phyloP scores from a whole-genome alignment of 768 basidiomycete species.

The Lactarius evosmus region DNA sequence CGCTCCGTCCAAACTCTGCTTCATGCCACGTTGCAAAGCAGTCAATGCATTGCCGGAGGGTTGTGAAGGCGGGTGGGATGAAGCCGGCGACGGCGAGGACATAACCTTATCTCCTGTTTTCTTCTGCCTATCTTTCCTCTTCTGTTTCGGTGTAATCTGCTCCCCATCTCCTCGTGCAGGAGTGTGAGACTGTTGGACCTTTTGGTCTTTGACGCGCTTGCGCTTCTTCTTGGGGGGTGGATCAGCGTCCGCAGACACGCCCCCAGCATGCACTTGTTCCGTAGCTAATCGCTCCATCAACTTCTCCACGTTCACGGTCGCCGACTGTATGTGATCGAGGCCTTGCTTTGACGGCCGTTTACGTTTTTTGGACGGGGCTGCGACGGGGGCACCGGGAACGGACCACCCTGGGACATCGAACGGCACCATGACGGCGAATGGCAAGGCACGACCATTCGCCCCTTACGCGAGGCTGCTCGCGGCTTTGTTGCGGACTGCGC shows the following conservation, averaged over 20 bases:
- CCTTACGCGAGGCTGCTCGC: neutral
- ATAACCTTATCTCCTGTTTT: neutral
- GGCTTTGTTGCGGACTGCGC: neutral
- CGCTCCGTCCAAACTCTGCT: constrained; percentile 78
- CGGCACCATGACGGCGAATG: constrained; percentile 39
- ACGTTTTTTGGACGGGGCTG: constrained; percentile 41
- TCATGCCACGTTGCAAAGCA: constrained; percentile 72
- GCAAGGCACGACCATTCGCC: neutral
- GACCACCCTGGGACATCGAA: constrained; percentile 74
- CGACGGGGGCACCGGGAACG: constrained; percentile 42
- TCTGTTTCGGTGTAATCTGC: neutral
- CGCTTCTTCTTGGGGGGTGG: constrained; percentile 5
- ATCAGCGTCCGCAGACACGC: neutral
- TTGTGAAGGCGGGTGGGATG: constrained; percentile 3
- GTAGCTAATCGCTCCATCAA: constrained; percentile 48
- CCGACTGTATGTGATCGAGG: constrained; percentile 37
- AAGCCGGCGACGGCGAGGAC: neutral
- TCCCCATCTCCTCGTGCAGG: constrained; percentile 2
- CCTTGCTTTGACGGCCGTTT: constrained; percentile 45
- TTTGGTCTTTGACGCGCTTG: neutral
- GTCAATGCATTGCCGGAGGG: constrained; percentile 46
- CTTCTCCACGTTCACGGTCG: constrained; percentile 58
- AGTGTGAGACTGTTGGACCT: constrained; percentile 4
- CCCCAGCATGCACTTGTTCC: neutral
- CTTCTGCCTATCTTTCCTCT: constrained; percentile 15